Conservation (phyloP, 108 stramenopile genomes). For the Halocafeteria seosinensis region DNA sequence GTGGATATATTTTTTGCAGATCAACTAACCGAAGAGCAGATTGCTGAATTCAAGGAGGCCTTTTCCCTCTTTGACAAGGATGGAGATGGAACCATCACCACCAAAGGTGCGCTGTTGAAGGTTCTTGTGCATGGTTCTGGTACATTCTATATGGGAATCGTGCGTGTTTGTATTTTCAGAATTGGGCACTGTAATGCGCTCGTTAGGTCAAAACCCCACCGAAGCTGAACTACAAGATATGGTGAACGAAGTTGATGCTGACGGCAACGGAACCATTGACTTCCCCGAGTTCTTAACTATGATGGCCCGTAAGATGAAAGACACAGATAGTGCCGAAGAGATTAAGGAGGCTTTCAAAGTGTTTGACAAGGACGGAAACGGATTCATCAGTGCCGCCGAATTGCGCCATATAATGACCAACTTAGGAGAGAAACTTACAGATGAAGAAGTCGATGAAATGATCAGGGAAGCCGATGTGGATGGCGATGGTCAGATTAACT, state of each 20-base stretch:
- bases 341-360: slow-evolving; percentile 95
- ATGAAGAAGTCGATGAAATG: slow-evolving; percentile 99
- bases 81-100: slow-evolving; percentile 96
- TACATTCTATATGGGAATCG: too few species aligned
- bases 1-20: slow-evolving; percentile 22
- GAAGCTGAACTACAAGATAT: slow-evolving; percentile 99
- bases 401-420: slow-evolving; percentile 99
- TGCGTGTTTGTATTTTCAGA: too few species aligned
- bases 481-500: slow-evolving; percentile 99
- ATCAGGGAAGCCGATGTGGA: slow-evolving; percentile 99
- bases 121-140: too few species aligned
- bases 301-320: slow-evolving; percentile 99
- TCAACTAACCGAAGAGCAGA: slow-evolving; percentile 51
- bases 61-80: slow-evolving; percentile 99
- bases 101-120: too few species aligned
- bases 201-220: slow-evolving; percentile 90
- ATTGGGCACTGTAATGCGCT: slow-evolving; percentile 99
- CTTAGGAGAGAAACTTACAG: slow-evolving; percentile 99
- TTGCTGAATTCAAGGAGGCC: slow-evolving; percentile 99
- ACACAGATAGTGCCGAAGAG: slow-evolving; percentile 97
- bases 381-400: slow-evolving; percentile 99
- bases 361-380: slow-evolving; percentile 94
- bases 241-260: slow-evolving; percentile 99
- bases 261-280: slow-evolving; percentile 99
- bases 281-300: slow-evolving; percentile 99